Conservation (phyloP, 2,329 filamentous ascomycete genomes). For the Phyllosticta paracitricarpa region DNA sequence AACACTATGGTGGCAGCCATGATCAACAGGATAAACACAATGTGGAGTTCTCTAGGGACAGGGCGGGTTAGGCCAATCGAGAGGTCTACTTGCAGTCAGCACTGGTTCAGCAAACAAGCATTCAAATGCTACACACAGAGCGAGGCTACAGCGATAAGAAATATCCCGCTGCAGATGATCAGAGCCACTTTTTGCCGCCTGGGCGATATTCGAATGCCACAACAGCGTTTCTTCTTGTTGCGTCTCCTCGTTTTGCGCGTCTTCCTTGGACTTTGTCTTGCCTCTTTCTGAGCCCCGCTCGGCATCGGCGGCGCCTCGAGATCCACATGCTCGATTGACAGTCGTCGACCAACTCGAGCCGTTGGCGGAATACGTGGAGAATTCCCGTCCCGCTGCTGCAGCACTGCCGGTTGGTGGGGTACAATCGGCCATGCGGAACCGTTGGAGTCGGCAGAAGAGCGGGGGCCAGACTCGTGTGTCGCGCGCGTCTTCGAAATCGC, state of each 20-base stretch:
- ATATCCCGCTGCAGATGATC: conserved; percentile 55
- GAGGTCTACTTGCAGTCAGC: conserved; percentile 48
- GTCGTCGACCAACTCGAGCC: neutral
- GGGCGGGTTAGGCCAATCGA: conserved; percentile 58
- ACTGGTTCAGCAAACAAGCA: neutral
- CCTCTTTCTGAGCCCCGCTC: neutral
- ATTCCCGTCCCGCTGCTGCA: neutral
- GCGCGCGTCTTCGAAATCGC: neutral
- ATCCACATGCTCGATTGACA: conserved; percentile 1
- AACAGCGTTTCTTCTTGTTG: neutral
- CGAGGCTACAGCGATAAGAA: conserved; percentile 38
- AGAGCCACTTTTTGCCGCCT: conserved; percentile 5
- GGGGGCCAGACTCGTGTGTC: neutral
- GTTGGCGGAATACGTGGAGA: neutral
- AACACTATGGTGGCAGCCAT: conserved; percentile 68
- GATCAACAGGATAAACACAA: conserved; percentile 70
- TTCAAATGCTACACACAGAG: neutral
- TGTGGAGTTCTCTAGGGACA: conserved; percentile 61
- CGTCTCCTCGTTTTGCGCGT: neutral
- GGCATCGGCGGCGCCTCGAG: conserved; percentile 7
- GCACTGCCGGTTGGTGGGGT: neutral
- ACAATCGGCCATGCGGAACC: neutral
- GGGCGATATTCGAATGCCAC: neutral
- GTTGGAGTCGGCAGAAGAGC: neutral
- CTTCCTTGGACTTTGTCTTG: conserved; percentile 1